These are phyloP conservation scores for Citrus hindsii DNA, from an alignment of 345 rosid genomes.

Conservation along the genomic window DNA sequence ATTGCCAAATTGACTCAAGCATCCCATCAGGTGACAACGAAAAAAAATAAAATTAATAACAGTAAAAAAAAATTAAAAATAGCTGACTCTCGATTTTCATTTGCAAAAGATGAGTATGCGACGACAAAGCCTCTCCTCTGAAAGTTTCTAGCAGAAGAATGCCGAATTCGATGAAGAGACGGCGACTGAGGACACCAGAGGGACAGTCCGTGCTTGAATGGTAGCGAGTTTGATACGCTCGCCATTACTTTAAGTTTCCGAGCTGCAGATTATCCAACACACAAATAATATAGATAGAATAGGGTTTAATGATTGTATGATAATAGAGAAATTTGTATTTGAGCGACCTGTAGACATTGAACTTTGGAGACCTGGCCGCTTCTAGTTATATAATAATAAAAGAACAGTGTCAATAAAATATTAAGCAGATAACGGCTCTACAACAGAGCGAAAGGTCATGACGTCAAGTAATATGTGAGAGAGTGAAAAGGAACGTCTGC, in stretches of 20 bases:
- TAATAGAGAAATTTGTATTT: background rate
- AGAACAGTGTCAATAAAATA: conserved; percentile 4
- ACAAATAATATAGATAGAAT: conserved; percentile 12
- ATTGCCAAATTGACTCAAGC: background rate
- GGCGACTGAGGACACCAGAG: conserved; percentile 51
- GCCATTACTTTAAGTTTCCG: conserved; percentile 50
- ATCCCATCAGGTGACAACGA: background rate
- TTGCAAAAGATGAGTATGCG: conserved; percentile 59
- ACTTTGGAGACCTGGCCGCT: background rate
- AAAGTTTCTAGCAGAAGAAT: conserved; percentile 24
- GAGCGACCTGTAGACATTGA: conserved; percentile 47
- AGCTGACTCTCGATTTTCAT: conserved; percentile 83
- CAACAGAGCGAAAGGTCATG: conserved; percentile 27
- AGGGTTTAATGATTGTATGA: conserved; percentile 17
- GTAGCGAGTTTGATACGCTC: conserved; percentile 40
- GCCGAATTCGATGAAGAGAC: conserved; percentile 39
- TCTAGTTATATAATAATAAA: background rate
- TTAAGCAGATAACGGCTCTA: conserved; percentile 34
- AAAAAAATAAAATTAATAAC: background rate
- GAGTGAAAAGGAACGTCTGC: background rate
- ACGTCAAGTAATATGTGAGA: background rate
- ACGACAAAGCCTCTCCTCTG: conserved; percentile 48
- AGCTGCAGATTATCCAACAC: conserved; percentile 28
- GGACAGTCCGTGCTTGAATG: conserved; percentile 57
- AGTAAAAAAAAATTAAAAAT: background rate